Conservation (phyloP, 139 green algal genomes). For the Astrephomene gubernaculifera region DNA sequence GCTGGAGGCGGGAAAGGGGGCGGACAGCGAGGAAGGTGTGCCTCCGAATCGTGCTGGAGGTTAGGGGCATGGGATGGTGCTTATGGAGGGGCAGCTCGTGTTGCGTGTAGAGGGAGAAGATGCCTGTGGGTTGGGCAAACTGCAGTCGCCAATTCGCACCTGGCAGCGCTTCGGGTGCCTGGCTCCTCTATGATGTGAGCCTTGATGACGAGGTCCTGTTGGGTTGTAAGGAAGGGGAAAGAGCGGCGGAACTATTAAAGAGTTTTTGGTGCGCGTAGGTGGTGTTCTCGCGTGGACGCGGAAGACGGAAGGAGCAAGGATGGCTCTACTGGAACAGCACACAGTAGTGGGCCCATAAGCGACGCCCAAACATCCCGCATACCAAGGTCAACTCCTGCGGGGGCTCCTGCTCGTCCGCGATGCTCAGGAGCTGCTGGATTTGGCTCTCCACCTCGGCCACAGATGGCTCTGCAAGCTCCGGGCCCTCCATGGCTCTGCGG, state of each 20-base stretch:
- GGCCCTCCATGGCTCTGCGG: slow-evolving; percentile 22
- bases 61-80: no score
- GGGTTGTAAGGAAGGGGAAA: neutral
- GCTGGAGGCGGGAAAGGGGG: neutral
- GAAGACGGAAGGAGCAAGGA: no score
- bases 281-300: no score
- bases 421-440: slow-evolving; percentile 26
- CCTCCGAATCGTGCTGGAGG: no score
- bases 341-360: no score
- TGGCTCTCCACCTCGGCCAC: slow-evolving; percentile 45
- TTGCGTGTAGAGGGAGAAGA: no score
- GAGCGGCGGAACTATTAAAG: no score
- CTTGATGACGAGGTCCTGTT: slow-evolving; percentile 34
- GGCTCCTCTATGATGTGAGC: slow-evolving; percentile 29
- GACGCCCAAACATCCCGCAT: neutral
- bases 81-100: no score
- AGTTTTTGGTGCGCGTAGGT: no score
- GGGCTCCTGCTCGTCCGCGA: neutral
- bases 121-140: no score
- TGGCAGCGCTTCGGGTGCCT: neutral
- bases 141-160: no score
- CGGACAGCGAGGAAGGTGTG: neutral
- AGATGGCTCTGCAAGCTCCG: slow-evolving; percentile 30
- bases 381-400: slow-evolving; percentile 40
- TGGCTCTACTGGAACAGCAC: no score